Base-by-base conservation (phyloP, 805 yeast species). In the Hanseniaspora taiwanica region DNA sequence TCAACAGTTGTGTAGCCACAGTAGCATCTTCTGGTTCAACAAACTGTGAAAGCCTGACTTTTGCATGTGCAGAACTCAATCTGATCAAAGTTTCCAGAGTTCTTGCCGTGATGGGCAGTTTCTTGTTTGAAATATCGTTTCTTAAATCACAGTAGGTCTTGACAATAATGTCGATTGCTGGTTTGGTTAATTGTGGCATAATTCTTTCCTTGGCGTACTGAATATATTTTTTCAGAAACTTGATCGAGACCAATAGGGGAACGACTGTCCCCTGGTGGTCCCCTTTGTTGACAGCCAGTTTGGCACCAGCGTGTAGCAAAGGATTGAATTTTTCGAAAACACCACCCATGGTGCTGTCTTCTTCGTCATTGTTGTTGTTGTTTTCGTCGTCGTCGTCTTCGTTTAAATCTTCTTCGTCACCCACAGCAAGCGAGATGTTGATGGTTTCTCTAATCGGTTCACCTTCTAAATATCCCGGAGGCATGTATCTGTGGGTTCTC, bases 61-160 rank as follows among this genome's bases (percentile, higher is more conserved):
- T 72, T 1, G 98, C 97, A 60, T 91, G 87, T 1, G 96, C 97
- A 58, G 91, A 98, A 3, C 91, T 78, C 44, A 91, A 69, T 55
- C 98, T 74, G 48, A 91, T 80, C 86, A 87, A 74, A 40, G 91
- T 80, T 63, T 89, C 98, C 53, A 91, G 70, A 58, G 91, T 98
- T 68, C 98, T 81, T 27, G 91, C 98, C 0, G 98, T 91, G 51
- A 91, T 91, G 58, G 44, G 40, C 14, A 37, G 83, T 59, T 91
- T 89, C 9, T 97, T 97, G 60, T 91, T 97, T 89, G 48, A 89
- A 83, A 78, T 80, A 47, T 80, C 82, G 57, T 86, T 87, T 65
- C 98, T 74, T 48, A 91, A 68, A 10, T 77, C 76, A 2, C 94
- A 66, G 56, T 89, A 91, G 14, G 81, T 74, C 40, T 71, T 73